These are phyloP conservation scores for Nannizziopsis arthrosporioides DNA, from an alignment of 2,329 filamentous ascomycete genomes.

Conservation along the genomic window DNA sequence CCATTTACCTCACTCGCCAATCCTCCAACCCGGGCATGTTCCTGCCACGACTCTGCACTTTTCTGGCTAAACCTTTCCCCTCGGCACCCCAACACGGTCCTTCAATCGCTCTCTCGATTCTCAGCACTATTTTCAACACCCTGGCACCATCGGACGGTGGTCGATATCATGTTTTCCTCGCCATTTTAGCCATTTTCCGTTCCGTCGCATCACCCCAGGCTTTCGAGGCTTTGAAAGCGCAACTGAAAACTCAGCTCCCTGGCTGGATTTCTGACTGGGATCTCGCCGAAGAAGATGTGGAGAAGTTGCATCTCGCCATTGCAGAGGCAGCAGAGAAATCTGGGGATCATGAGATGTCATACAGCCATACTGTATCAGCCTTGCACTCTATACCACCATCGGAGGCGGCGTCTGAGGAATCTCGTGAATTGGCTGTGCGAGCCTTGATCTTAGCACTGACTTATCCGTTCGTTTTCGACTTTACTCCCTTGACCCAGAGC, in stretches of 20 bases:
- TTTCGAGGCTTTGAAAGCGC: slow-evolving; percentile 73
- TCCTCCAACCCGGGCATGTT: slow-evolving; percentile 74
- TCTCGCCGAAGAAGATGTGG: slow-evolving; percentile 66
- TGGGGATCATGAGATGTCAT: slow-evolving; percentile 64
- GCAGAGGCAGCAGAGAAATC: slow-evolving; percentile 68
- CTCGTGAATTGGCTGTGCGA: slow-evolving; percentile 49
- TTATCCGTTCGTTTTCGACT: slow-evolving; percentile 57
- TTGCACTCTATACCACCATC: slow-evolving; percentile 61
- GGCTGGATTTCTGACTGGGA: slow-evolving; percentile 76
- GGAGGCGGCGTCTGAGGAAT: slow-evolving; percentile 43
- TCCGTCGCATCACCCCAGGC: slow-evolving; percentile 55
- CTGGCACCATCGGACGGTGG: slow-evolving; percentile 63
- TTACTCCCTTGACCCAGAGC: slow-evolving; percentile 57
- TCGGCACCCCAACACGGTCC: slow-evolving; percentile 76
- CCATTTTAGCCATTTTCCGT: slow-evolving; percentile 75
- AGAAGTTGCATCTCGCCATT: slow-evolving; percentile 73
- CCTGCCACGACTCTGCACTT: slow-evolving; percentile 76
- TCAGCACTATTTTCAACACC: slow-evolving; percentile 95
- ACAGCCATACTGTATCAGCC: slow-evolving; percentile 61
- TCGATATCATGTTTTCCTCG: slow-evolving; percentile 81
- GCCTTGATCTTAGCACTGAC: slow-evolving; percentile 57
- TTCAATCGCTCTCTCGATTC: slow-evolving; percentile 74
- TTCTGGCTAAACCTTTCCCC: slow-evolving; percentile 75
- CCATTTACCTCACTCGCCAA: slow-evolving; percentile 84
- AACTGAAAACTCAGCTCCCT: slow-evolving; percentile 66